phyloP scores from a whole-genome alignment of 2,329 filamentous ascomycete genomes.

The Pseudopithomyces maydicus region DNA sequence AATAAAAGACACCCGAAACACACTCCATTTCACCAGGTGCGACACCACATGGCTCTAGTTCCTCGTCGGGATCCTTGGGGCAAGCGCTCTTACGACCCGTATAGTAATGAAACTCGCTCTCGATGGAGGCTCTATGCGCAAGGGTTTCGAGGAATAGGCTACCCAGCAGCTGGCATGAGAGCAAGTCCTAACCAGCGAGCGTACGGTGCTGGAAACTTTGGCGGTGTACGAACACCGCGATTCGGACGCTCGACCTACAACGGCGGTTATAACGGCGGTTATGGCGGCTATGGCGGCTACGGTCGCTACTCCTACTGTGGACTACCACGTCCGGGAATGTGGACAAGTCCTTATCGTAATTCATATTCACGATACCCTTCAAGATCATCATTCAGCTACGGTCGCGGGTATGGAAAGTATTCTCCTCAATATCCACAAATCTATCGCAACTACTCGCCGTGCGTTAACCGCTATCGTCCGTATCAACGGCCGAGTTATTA shows the following conservation, averaged over 20 bases:
- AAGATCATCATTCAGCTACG: background rate
- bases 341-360: background rate
- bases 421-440: background rate
- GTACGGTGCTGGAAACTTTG: background rate
- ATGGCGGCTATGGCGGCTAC: background rate
- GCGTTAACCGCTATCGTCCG: background rate
- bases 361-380: background rate
- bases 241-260: background rate
- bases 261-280: conserved; percentile 1
- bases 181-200: background rate
- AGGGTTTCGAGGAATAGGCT: background rate
- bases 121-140: background rate
- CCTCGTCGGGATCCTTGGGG: background rate
- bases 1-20: background rate
- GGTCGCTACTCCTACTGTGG: background rate
- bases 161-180: background rate
- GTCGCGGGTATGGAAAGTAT: background rate
- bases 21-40: background rate
- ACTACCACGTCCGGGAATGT: background rate
- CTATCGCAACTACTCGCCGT: conserved; percentile 10
- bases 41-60: background rate
- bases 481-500: conserved; percentile 7
- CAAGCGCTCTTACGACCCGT: background rate
- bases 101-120: background rate
- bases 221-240: background rate